Evolutionary conservation across 495 filamentous ascomycete species (phyloP), one percentile per base, ranked within the genome.

Genomic region (Daldinia concentrica): DNA sequence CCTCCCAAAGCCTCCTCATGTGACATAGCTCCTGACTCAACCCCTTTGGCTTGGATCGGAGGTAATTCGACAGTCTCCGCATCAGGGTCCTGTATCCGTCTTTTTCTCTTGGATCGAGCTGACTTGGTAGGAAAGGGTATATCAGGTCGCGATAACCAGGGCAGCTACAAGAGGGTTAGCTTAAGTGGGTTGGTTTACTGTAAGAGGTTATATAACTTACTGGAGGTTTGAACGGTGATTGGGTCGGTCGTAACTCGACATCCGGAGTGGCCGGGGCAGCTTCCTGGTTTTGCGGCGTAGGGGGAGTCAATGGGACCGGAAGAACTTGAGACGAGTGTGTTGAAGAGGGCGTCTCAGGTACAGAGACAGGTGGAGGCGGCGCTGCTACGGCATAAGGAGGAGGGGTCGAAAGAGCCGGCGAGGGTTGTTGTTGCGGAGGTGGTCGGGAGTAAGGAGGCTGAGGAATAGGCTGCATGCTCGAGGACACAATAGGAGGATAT

Each of bases 91-190:
- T 77, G 57, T 43, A 76, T 74, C 57, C 77, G 78, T 68, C 75
- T 79, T 69, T 77, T 77, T 71, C 73, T 78, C 60, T 68, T 78
- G 45, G 77, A 73, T 72, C 70, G 81, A 30, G 79, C 52, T 5
- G 78, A 69, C 65, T 81, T 81, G 1, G 78, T 76, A 27, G 94
- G 93, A 76, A 95, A 97, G 4, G 86, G 77, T 15, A 79, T 70
- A 24, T 91, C 88, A 3, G 90, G 88, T 34, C 85, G 83, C 27
- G 93, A 97, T n/a, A 90, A 82, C 93, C 93, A 97, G 11, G 94
- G 94, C 3, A 97, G 81, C 89, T 92, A 72, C 26, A 66, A 22
- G 58, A 52, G 9, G 22, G 41, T 81, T 62, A 81, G 73, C 37
- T 48, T 24, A 4, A 15, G 34, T 1, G 26, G 15, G 11, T 6